Percentiles rank a stretch among this genome's conserved stretches.
Conservation (phyloP, 352 stramenopile genomes). For the Phytophthora meadii region DNA sequence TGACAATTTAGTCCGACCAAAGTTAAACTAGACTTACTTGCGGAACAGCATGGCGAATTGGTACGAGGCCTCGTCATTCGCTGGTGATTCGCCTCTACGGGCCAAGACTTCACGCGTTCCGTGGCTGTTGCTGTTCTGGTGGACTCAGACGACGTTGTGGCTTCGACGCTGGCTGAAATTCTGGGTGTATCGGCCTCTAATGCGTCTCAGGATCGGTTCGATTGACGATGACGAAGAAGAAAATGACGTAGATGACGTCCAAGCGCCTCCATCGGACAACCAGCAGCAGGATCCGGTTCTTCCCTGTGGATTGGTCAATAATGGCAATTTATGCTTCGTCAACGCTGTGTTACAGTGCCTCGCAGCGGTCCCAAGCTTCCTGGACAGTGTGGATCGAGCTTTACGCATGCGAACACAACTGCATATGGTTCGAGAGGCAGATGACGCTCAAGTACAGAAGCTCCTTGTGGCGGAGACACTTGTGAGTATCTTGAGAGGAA, state of each 20-base stretch:
- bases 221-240: conserved; percentile 18
- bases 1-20: too few species aligned
- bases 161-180: conserved; percentile 42
- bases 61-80: conserved; percentile 3
- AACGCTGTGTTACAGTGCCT: conserved; percentile 82
- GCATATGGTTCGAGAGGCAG: conserved; percentile 23
- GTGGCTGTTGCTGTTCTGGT: conserved; percentile 48
- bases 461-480: conserved; percentile 37
- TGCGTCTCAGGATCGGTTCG: conserved; percentile 42
- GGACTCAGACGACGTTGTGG: conserved; percentile 31
- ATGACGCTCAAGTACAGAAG: conserved; percentile 32
- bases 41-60: conserved; percentile 17
- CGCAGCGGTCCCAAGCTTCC: conserved; percentile 49
- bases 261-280: not conserved
- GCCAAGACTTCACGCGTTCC: conserved; percentile 16
- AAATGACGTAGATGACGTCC: conserved; percentile 13
- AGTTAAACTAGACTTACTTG: too few species aligned
- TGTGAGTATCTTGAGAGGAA: conserved; percentile 34
- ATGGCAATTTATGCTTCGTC: conserved; percentile 80
- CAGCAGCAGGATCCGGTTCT: conserved; percentile 13
- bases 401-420: conserved; percentile 33
- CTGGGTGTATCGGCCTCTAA: conserved; percentile 35
- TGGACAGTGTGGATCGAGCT: conserved; percentile 33
- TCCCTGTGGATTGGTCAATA: conserved; percentile 62
- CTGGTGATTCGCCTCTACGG: conserved; percentile 11